Percentiles rank a stretch among this genome's conserved stretches.
Conservation (phyloP, 2,329 filamentous ascomycete species). For the Trichoderma sp. region DNA sequence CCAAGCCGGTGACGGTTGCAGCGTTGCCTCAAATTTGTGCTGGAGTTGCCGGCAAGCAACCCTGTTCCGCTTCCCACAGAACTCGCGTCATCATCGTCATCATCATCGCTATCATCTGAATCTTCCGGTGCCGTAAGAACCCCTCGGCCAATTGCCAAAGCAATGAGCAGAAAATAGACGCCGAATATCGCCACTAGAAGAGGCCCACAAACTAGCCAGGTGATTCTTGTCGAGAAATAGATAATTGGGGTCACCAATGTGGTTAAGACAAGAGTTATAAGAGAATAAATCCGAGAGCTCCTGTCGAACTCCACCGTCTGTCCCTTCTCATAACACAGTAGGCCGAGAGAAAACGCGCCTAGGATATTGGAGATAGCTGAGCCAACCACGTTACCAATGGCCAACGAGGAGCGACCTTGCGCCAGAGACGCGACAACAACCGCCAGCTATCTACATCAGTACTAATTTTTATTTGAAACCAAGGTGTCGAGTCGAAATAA, state of each 20-base stretch:
- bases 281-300: slow-evolving; percentile 47
- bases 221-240: neutral
- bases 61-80: neutral
- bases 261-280: neutral
- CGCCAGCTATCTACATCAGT: slow-evolving; percentile 33
- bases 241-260: neutral
- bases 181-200: neutral
- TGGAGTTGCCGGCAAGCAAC: neutral
- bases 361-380: slow-evolving; percentile 54
- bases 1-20: neutral
- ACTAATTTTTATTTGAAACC: neutral
- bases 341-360: slow-evolving; percentile 52
- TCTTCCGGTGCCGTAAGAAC: neutral
- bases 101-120: neutral
- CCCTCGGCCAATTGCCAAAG: neutral
- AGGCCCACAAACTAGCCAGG: neutral
- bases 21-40: neutral
- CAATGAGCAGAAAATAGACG: neutral
- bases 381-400: slow-evolving; percentile 54
- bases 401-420: slow-evolving; percentile 44
- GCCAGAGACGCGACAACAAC: slow-evolving; percentile 48
- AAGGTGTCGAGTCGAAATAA: neutral
- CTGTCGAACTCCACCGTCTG: slow-evolving; percentile 38
- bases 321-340: slow-evolving; percentile 38
- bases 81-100: neutral